These are phyloP conservation scores for Diversispora eburnea DNA, from an alignment of 192 early-diverging fungal species.

Conservation along the genomic window DNA sequence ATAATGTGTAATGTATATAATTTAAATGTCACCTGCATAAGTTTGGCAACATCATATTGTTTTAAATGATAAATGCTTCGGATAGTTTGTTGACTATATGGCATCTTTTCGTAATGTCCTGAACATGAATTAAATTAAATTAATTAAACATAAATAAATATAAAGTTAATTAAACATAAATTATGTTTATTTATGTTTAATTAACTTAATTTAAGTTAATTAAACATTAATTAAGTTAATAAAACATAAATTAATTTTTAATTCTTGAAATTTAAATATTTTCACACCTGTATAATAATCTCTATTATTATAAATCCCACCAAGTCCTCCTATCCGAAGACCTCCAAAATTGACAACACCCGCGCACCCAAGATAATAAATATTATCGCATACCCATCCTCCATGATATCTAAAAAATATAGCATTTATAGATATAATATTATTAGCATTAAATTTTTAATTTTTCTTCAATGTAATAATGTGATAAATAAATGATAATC, in stretches of 20 bases:
- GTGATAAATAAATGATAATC: slow-evolving; percentile 17
- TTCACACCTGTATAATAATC: slow-evolving; percentile 51
- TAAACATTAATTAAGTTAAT: background rate
- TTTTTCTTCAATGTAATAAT: background rate
- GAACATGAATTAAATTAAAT: background rate
- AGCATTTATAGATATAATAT: background rate
- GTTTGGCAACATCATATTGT: slow-evolving; percentile 75
- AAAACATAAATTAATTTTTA: background rate
- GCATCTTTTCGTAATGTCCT: slow-evolving; percentile 76
- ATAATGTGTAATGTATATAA: too few species aligned
- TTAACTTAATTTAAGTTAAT: background rate
- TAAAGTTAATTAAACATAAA: background rate
- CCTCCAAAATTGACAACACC: slow-evolving; percentile 86
- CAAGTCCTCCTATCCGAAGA: slow-evolving; percentile 87
- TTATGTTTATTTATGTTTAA: too few species aligned
- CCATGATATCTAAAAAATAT: slow-evolving; percentile 68
- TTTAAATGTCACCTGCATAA: slow-evolving; percentile 31
- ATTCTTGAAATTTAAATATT: background rate
- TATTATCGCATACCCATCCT: slow-evolving; percentile 91
- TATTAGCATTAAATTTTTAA: background rate
- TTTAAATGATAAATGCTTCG: slow-evolving; percentile 85
- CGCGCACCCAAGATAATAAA: slow-evolving; percentile 87
- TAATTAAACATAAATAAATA: background rate
- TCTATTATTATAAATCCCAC: slow-evolving; percentile 79
- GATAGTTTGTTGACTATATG: slow-evolving; percentile 63